Conservation (phyloP, 352 stramenopile species). For the Thraustotheca clavata region DNA sequence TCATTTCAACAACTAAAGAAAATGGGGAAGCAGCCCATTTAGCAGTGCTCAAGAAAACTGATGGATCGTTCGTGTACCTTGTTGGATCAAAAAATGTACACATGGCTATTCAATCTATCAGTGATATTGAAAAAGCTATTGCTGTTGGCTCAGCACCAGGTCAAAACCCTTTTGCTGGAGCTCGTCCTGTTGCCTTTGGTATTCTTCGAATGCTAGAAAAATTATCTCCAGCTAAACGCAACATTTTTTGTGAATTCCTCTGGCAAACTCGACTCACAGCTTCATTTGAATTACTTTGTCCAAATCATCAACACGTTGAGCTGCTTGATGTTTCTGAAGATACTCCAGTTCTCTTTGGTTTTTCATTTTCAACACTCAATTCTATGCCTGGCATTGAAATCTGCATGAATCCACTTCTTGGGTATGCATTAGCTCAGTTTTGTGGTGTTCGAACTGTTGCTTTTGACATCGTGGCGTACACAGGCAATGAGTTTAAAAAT, state of each 20-base stretch:
- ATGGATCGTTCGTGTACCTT: slow-evolving; percentile 58
- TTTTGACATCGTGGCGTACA: slow-evolving; percentile 44
- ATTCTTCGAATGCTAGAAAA: slow-evolving; percentile 34
- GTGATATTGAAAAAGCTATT: slow-evolving; percentile 39
- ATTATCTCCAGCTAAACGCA: slow-evolving; percentile 32
- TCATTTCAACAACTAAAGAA: slow-evolving; percentile 71
- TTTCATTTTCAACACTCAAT: slow-evolving; percentile 44
- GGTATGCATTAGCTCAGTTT: slow-evolving; percentile 42
- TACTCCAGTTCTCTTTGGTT: slow-evolving; percentile 71
- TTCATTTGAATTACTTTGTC: slow-evolving; percentile 71
- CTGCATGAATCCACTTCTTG: slow-evolving; percentile 68
- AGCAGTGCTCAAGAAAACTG: slow-evolving; percentile 51
- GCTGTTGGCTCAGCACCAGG: slow-evolving; percentile 20
- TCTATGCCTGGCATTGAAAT: slow-evolving; percentile 40
- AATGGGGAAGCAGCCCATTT: slow-evolving; percentile 72
- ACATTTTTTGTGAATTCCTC: slow-evolving; percentile 58
- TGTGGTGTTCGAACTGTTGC: slow-evolving; percentile 53
- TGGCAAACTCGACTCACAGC: slow-evolving; percentile 64
- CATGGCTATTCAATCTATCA: slow-evolving; percentile 36
- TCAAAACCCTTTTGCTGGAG: slow-evolving; percentile 42
- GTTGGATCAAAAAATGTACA: slow-evolving; percentile 81
- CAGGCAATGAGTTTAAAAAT: slow-evolving; percentile 26
- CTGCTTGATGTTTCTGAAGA: slow-evolving; percentile 52
- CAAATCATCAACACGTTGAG: slow-evolving; percentile 68
- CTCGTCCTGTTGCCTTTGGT: slow-evolving; percentile 39